These are phyloP conservation scores for Mediolabrus comicus DNA, from an alignment of 108 stramenopile genomes.

Conservation along the genomic window DNA sequence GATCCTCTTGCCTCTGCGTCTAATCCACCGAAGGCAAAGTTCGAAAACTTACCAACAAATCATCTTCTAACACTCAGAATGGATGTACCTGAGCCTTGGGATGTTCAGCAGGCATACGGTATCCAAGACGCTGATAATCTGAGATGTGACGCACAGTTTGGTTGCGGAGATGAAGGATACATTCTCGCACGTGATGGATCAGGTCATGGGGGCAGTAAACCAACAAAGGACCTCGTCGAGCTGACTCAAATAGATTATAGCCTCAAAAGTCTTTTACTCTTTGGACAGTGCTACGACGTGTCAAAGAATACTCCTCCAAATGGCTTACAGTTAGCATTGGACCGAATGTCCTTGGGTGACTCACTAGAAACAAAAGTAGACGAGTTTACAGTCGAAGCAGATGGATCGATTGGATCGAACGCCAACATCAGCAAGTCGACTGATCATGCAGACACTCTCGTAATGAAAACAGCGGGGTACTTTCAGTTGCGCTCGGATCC, in stretches of 20 bases:
- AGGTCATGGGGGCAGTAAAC: background rate
- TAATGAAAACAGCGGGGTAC: conserved; percentile 98
- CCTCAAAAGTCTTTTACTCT: conserved; percentile 84
- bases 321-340: conserved; percentile 91
- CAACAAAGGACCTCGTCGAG: conserved; percentile 28
- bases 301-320: conserved; percentile 75
- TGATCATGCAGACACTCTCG: conserved; percentile 88
- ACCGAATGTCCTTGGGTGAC: conserved; percentile 21
- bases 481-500: conserved; percentile 96
- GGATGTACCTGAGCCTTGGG: conserved; percentile 96
- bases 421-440: background rate
- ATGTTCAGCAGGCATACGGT: conserved; percentile 85
- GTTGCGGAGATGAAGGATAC: conserved; percentile 65
- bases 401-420: conserved; percentile 39
- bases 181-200: conserved; percentile 5
- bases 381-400: conserved; percentile 43
- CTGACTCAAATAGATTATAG: conserved; percentile 80
- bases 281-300: conserved; percentile 92
- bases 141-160: conserved; percentile 71
- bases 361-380: background rate
- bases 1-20: conserved; percentile 51
- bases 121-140: conserved; percentile 96
- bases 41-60: conserved; percentile 81
- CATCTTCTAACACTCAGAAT: conserved; percentile 93
- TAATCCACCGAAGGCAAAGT: conserved; percentile 65